Evolutionary conservation across 2,329 filamentous ascomycete species (phyloP).

Genomic region (Botryotinia calthae): DNA sequence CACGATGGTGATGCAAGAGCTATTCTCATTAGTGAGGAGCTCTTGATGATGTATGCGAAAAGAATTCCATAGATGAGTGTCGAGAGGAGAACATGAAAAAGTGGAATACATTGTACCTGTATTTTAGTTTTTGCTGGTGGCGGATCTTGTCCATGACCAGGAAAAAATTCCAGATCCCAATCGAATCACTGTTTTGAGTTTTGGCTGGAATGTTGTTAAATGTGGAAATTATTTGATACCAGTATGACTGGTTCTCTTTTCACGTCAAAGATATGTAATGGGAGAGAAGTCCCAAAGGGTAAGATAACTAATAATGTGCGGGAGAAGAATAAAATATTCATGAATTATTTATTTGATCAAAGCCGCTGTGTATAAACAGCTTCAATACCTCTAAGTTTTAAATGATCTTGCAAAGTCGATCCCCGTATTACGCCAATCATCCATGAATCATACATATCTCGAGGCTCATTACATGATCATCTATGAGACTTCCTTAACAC

Average conservation of each 20-base stretch:
- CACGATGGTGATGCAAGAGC: not conserved
- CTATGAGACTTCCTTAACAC: slow-evolving; percentile 71
- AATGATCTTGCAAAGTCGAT: slow-evolving; percentile 7
- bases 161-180: not conserved
- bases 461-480: slow-evolving; percentile 20
- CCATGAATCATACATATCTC: slow-evolving; percentile 19
- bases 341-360: slow-evolving; percentile 17
- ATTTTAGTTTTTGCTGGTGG: not conserved
- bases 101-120: not conserved
- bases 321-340: not conserved
- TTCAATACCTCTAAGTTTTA: slow-evolving; percentile 4
- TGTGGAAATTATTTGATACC: not conserved
- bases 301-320: not conserved
- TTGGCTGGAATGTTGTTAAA: not conserved
- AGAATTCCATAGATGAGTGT: not conserved
- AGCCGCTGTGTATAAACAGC: not conserved
- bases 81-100: not conserved
- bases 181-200: not conserved
- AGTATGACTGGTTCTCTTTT: not conserved
- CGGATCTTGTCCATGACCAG: not conserved
- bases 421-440: slow-evolving; percentile 12
- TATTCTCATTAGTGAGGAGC: not conserved
- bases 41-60: not conserved
- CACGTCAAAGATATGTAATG: not conserved
- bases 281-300: no score